Evolutionary conservation across 2,329 filamentous ascomycete genomes (phyloP).

Genomic region (Alternaria sp.): DNA sequence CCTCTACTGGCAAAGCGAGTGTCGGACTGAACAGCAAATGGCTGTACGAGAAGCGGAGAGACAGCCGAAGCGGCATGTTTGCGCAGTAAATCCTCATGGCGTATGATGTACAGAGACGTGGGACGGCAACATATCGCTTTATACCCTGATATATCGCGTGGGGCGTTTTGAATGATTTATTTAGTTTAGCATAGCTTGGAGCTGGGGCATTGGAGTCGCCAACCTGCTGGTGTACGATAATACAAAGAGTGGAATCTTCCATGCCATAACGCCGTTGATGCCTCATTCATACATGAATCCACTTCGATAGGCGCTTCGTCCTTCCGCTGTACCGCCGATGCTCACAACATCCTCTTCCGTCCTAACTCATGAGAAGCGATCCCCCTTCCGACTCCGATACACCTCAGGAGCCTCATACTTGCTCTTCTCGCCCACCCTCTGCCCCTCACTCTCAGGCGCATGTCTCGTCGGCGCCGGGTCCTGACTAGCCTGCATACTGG

Average conservation of each 20-base stretch:
- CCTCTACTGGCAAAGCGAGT: slow-evolving; percentile 65
- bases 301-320: not conserved
- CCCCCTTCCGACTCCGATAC: slow-evolving; percentile 80
- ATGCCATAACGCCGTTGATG: not conserved
- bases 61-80: slow-evolving; percentile 50
- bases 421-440: slow-evolving; percentile 75
- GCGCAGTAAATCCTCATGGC: slow-evolving; percentile 9
- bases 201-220: not conserved
- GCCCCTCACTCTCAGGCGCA: slow-evolving; percentile 72
- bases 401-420: slow-evolving; percentile 85
- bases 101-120: not conserved
- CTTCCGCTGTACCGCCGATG: not conserved
- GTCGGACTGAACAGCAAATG: slow-evolving; percentile 90
- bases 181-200: slow-evolving; percentile 3
- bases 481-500: slow-evolving; percentile 73
- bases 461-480: slow-evolving; percentile 89
- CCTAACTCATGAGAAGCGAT: slow-evolving; percentile 67
- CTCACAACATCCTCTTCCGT: too few species aligned
- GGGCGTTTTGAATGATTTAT: slow-evolving; percentile 20
- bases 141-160: slow-evolving; percentile 44
- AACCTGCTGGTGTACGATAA: slow-evolving; percentile 1
- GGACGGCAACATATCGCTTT: slow-evolving; percentile 26
- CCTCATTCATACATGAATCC: not conserved
- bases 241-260: slow-evolving; percentile 15
- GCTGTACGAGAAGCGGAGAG: slow-evolving; percentile 83